These are phyloP conservation scores for Monilinia vaccinii-corymbosi DNA, from an alignment of 2,329 filamentous ascomycete genomes.

Conservation along the genomic window DNA sequence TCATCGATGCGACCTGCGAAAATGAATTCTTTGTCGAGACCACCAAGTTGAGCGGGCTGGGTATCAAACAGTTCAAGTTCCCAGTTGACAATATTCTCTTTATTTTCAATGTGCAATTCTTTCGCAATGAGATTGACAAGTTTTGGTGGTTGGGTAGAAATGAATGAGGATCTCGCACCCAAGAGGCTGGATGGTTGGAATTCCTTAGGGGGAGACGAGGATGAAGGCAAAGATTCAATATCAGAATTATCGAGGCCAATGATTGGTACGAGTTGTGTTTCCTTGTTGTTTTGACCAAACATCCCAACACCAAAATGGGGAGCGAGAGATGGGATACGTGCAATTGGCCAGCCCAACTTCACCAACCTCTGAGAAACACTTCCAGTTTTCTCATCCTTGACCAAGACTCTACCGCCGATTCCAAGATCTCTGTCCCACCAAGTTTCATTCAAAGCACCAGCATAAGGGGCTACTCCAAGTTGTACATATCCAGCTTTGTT, in stretches of 20 bases:
- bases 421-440: constrained; percentile 97
- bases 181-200: constrained; percentile 25
- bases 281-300: constrained; percentile 62
- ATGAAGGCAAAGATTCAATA: constrained; percentile 30
- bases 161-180: constrained; percentile 46
- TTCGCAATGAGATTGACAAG: constrained; percentile 76
- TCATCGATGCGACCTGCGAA: constrained; percentile 94
- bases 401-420: constrained; percentile 80
- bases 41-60: constrained; percentile 75
- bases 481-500: constrained; percentile 79
- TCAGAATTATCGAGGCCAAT: constrained; percentile 77
- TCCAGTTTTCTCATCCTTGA: constrained; percentile 60
- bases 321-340: constrained; percentile 81
- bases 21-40: constrained; percentile 87
- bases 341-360: constrained; percentile 91
- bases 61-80: constrained; percentile 91
- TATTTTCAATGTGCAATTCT: constrained; percentile 65
- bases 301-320: constrained; percentile 83
- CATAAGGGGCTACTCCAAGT: constrained; percentile 87
- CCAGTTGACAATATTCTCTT: constrained; percentile 81
- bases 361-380: constrained; percentile 78
- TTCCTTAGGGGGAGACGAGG: constrained; percentile 16
- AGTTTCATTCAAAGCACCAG: constrained; percentile 74
- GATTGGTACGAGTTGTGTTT: constrained; percentile 91
- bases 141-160: constrained; percentile 72